Percentiles rank a stretch among this genome's conserved stretches.
These are phyloP conservation scores for Cercospora sesami DNA, from an alignment of 2,329 filamentous ascomycete species.

Conservation along the genomic window DNA sequence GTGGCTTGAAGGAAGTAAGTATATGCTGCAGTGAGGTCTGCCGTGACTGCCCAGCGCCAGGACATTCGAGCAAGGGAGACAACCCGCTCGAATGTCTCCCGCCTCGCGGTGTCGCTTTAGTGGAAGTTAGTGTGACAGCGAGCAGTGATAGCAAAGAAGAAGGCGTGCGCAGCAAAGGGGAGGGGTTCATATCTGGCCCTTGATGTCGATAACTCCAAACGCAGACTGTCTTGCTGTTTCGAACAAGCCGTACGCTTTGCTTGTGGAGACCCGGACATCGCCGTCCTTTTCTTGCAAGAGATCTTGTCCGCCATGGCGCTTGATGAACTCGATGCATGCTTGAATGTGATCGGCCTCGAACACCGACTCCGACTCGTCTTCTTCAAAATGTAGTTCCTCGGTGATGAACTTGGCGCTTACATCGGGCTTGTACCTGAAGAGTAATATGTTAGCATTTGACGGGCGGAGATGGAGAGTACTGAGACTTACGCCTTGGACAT, in stretches of 20 bases:
- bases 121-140: conserved; percentile 10
- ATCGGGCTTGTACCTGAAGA: conserved; percentile 80
- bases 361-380: conserved; percentile 65
- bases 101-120: background rate
- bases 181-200: conserved; percentile 76
- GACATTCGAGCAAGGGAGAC: background rate
- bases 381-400: conserved; percentile 93
- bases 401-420: conserved; percentile 88
- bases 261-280: conserved; percentile 67
- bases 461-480: background rate
- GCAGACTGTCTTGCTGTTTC: conserved; percentile 71
- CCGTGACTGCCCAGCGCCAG: background rate
- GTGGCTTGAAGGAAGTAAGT: background rate
- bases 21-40: background rate
- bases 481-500: conserved; percentile 91
- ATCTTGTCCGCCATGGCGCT: conserved; percentile 72
- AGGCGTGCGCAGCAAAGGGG: background rate
- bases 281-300: conserved; percentile 74
- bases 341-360: conserved; percentile 34
- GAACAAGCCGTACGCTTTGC: conserved; percentile 71
- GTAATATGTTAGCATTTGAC: conserved; percentile 47
- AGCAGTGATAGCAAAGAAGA: background rate
- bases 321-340: conserved; percentile 78
- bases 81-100: background rate
- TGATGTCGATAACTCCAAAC: conserved; percentile 90